A percentile compares a stretch with the other conserved stretches of the same genome.
Evolutionary conservation across 805 yeast species (phyloP).

Genomic region (Naumovozyma dairenensis): DNA sequence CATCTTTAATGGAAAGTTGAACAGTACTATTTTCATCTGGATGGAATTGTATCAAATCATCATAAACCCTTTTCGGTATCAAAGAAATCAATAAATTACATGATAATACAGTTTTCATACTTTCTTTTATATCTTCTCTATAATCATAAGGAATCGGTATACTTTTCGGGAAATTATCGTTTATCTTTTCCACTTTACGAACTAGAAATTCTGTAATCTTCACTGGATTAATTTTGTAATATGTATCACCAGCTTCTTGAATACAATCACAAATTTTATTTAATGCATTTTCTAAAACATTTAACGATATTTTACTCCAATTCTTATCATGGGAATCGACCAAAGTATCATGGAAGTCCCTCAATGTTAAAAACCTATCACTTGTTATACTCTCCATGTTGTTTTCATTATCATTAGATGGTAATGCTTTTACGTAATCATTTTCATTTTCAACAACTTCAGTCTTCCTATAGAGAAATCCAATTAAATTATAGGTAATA

Average conservation of each 20-base stretch:
- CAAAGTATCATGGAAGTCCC: slow-evolving; percentile 27
- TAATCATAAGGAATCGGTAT: slow-evolving; percentile 24
- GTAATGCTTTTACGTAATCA: background rate
- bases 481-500: slow-evolving; percentile 21
- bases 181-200: slow-evolving; percentile 31
- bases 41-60: slow-evolving; percentile 9
- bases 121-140: slow-evolving; percentile 28
- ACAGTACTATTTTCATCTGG: slow-evolving; percentile 7
- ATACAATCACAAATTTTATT: slow-evolving; percentile 31
- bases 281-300: slow-evolving; percentile 21
- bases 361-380: slow-evolving; percentile 22
- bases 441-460: slow-evolving; percentile 17
- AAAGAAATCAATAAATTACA: slow-evolving; percentile 38
- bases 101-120: slow-evolving; percentile 30
- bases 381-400: too few relatives aligned
- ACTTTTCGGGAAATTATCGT: slow-evolving; percentile 31
- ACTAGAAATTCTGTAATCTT: slow-evolving; percentile 34
- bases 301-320: slow-evolving; percentile 16
- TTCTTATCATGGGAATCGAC: slow-evolving; percentile 19
- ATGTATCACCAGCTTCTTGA: slow-evolving; percentile 36
- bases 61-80: slow-evolving; percentile 36
- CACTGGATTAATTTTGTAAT: slow-evolving; percentile 35
- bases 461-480: slow-evolving; percentile 12
- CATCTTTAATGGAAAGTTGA: slow-evolving; percentile 21
- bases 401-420: background rate